Evolutionary conservation across 78 protist genomes (phyloP).

Genomic region (Blattamonas nauphoetae): DNA sequence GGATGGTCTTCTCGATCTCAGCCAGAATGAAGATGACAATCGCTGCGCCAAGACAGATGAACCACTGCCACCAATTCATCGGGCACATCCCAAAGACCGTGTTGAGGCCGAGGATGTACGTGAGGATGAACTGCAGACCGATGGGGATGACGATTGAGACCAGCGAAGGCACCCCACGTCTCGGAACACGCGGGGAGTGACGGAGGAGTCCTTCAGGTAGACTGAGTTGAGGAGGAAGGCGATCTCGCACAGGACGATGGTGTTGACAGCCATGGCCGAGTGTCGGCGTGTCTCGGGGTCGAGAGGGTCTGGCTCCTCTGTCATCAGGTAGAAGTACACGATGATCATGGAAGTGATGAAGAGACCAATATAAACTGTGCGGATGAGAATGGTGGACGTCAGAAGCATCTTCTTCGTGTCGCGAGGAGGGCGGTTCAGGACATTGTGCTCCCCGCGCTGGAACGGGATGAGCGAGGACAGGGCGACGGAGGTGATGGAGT

Average conservation of each 20-base stretch:
- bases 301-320: background rate
- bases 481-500: constrained; percentile 44
- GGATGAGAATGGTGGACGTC: background rate
- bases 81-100: no score
- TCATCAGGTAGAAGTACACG: background rate
- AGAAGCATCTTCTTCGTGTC: background rate
- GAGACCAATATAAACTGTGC: background rate
- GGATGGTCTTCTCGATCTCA: no score
- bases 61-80: no score
- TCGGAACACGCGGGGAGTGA: no score
- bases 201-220: background rate
- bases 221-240: background rate
- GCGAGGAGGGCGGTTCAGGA: background rate
- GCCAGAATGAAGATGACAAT: no score
- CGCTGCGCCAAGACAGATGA: no score
- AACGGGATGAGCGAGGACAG: background rate
- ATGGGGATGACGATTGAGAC: no score
- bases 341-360: background rate
- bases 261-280: background rate
- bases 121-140: no score
- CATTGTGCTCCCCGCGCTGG: constrained; percentile 5
- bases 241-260: background rate
- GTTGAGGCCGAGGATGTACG: no score
- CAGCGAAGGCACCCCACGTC: no score
- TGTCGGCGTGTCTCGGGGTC: background rate